Evolutionary conservation across 2,329 filamentous ascomycete genomes (phyloP).

Genomic region (Talaromyces sp.): DNA sequence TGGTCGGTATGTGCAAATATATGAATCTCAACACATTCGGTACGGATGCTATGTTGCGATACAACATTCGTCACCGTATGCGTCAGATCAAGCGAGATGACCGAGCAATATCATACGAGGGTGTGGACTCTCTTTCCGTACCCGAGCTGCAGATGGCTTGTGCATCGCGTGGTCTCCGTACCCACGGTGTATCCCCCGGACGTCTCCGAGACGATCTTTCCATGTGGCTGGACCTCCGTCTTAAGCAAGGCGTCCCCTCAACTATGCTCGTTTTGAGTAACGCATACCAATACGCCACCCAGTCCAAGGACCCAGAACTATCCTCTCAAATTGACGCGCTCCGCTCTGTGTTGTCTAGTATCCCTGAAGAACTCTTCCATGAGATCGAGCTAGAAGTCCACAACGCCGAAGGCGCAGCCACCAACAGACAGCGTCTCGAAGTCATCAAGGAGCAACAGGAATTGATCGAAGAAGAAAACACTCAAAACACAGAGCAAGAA

Average conservation of each 20-base stretch:
- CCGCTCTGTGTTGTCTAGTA: constrained; percentile 85
- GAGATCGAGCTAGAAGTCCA: constrained; percentile 98
- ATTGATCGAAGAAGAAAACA: constrained; percentile 93
- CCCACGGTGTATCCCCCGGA: constrained; percentile 84
- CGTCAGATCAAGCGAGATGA: constrained; percentile 98
- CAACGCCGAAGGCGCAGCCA: constrained; percentile 92
- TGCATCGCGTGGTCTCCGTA: constrained; percentile 85
- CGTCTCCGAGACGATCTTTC: constrained; percentile 84
- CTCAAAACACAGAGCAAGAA: constrained; percentile 80
- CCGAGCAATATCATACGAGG: constrained; percentile 87
- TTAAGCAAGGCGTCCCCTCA: constrained; percentile 92
- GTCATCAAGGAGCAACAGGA: constrained; percentile 98
- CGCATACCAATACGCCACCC: constrained; percentile 86
- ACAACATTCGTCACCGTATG: constrained; percentile 96
- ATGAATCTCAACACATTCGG: constrained; percentile 97
- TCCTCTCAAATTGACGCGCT: constrained; percentile 89
- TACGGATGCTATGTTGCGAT: constrained; percentile 95
- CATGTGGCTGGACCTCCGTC: constrained; percentile 88
- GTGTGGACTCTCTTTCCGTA: constrained; percentile 89
- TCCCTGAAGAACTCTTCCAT: constrained; percentile 97
- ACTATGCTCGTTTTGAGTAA: constrained; percentile 94
- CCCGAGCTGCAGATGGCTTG: constrained; percentile 89
- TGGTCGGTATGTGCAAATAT: constrained; percentile 97
- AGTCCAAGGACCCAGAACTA: constrained; percentile 74
- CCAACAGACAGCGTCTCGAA: constrained; percentile 97